phyloP scores from a whole-genome alignment of 176 grass and related monocot species.

The Bothriochloa decipiens region DNA sequence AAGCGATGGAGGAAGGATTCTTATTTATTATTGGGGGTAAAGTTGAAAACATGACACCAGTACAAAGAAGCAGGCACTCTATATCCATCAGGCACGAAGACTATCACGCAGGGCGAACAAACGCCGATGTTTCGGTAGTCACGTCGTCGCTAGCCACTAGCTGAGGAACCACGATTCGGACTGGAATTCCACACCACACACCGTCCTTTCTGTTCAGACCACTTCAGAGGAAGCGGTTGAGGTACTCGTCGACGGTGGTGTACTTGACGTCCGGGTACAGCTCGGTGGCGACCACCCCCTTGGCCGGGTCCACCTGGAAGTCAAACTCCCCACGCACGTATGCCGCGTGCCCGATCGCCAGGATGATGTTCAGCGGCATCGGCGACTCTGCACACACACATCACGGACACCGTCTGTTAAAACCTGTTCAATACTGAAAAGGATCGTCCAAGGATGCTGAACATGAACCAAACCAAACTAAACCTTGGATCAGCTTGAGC shows the following conservation, averaged over 20 bases:
- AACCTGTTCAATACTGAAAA: not conserved
- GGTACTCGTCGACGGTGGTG: constrained; percentile 67
- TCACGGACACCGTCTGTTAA: not conserved
- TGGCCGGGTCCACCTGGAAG: constrained; percentile 59
- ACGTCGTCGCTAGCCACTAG: too few species aligned
- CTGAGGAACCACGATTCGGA: too few species aligned
- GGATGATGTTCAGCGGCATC: constrained; percentile 26
- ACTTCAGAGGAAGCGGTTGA: constrained; percentile 49
- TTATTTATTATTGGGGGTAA: too few species aligned
- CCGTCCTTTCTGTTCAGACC: not conserved
- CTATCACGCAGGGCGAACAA: too few species aligned
- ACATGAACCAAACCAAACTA: not conserved
- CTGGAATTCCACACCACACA: too few species aligned
- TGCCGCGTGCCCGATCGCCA: constrained; percentile 54
- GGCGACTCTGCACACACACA: constrained; percentile 38
- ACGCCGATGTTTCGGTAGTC: too few species aligned
- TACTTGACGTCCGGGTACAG: constrained; percentile 84
- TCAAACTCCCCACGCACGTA: constrained; percentile 54
- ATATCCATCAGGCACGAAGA: too few species aligned
- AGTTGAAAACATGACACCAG: too few species aligned
- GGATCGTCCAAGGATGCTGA: not conserved
- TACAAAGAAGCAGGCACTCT: too few species aligned
- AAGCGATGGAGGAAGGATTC: too few species aligned
- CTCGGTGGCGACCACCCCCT: constrained; percentile 57
- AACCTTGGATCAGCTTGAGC: constrained; percentile 36